phyloP scores from a whole-genome alignment of 2,329 filamentous ascomycete genomes.

The Aspergillus tamarii region DNA sequence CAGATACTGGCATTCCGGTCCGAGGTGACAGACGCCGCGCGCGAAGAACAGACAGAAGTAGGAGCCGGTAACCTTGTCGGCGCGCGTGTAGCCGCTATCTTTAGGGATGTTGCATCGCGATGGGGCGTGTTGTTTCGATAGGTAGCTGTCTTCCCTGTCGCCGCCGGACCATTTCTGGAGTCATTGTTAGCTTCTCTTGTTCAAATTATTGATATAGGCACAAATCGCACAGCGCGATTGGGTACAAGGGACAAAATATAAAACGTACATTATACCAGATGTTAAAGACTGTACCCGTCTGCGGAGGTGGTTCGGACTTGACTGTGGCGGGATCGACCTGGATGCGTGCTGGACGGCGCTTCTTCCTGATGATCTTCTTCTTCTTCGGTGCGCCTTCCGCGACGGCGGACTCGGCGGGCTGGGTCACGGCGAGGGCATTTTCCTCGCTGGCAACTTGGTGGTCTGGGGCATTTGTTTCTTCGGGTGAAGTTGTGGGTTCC shows the following conservation, averaged over 20 bases:
- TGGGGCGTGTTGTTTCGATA: conserved; percentile 78
- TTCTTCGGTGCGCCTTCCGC: conserved; percentile 41
- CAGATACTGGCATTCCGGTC: conserved; percentile 90
- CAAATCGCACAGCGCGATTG: not conserved
- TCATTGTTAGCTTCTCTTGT: not conserved
- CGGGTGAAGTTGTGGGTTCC: conserved; percentile 43
- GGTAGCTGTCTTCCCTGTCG: conserved; percentile 88
- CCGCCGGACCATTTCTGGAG: conserved; percentile 83
- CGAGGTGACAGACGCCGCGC: conserved; percentile 75
- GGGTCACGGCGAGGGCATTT: conserved; percentile 19
- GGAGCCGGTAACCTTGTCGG: conserved; percentile 74
- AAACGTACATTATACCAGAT: conserved; percentile 80
- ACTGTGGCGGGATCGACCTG: conserved; percentile 86
- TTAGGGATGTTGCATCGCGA: conserved; percentile 83
- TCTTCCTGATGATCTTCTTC: conserved; percentile 89
- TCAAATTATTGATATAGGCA: not conserved
- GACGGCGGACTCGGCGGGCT: conserved; percentile 22
- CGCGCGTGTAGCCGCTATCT: conserved; percentile 78
- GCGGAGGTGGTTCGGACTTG: conserved; percentile 81
- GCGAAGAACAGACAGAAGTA: conserved; percentile 95
- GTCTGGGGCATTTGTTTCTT: not conserved
- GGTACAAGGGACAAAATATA: not conserved
- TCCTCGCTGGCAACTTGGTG: conserved; percentile 11
- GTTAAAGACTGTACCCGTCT: conserved; percentile 95
- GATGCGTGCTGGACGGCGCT: conserved; percentile 83